Conservation (phyloP, 208 protist genomes). For the Vickermania ingenoplastis region DNA sequence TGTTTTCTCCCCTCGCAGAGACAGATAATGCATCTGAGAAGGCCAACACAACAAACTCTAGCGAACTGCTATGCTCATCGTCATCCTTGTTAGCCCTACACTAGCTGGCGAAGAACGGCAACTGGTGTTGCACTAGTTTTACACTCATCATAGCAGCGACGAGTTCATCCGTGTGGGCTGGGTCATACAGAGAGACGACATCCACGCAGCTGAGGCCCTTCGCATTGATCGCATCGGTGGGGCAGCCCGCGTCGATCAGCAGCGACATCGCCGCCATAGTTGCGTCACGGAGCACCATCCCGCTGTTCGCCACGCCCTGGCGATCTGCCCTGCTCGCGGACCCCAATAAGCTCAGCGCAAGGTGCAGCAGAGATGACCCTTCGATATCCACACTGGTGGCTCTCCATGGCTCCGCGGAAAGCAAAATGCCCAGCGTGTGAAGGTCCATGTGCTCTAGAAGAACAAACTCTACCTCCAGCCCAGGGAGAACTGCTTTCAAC, state of each 20-base stretch:
- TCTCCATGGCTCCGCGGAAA: constrained; percentile 20
- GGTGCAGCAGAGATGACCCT: constrained; percentile 45
- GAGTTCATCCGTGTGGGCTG: constrained; percentile 24
- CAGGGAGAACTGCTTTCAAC: neutral
- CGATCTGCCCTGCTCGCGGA: too few relatives aligned
- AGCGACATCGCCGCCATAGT: constrained; percentile 26
- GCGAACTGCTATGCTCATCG: too few relatives aligned
- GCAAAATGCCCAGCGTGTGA: constrained; percentile 24
- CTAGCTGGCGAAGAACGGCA: too few relatives aligned
- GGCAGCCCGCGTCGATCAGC: constrained; percentile 42
- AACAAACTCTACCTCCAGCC: constrained; percentile 43
- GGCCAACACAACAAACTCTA: too few relatives aligned
- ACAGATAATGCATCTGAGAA: too few relatives aligned
- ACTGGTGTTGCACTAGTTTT: too few relatives aligned
- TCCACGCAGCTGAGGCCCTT: constrained; percentile 51
- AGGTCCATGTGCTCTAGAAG: constrained; percentile 54
- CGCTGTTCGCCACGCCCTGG: constrained; percentile 2
- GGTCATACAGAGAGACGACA: constrained; percentile 22
- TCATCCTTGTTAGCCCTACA: too few relatives aligned
- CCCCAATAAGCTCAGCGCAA: constrained; percentile 24
- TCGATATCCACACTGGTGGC: constrained; percentile 34
- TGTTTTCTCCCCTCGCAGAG: too few relatives aligned
- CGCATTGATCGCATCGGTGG: constrained; percentile 14
- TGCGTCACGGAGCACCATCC: constrained; percentile 21
- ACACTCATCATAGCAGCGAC: constrained; percentile 30